Percentiles rank a stretch among this genome's conserved stretches.
Evolutionary conservation across 331 rosid species (phyloP).

Genomic region (Malus hybrid): DNA sequence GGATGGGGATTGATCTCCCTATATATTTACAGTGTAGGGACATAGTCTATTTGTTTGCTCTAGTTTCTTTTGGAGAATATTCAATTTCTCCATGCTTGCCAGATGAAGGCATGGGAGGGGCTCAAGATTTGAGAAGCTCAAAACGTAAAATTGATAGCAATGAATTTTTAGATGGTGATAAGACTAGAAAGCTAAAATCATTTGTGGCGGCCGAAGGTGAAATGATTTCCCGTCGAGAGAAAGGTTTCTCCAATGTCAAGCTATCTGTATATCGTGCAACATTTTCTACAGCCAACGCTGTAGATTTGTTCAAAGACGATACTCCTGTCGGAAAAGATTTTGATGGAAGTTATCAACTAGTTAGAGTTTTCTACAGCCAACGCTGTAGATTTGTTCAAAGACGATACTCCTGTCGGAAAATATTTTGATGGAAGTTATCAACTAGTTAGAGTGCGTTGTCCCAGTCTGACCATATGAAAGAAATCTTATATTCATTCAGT

Average conservation of each 20-base stretch:
- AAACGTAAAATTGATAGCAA: constrained; percentile 60
- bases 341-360: constrained; percentile 22
- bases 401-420: constrained; percentile 24
- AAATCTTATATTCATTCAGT: too few relatives aligned
- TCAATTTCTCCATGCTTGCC: constrained; percentile 70
- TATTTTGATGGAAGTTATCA: constrained; percentile 21
- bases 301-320: constrained; percentile 46
- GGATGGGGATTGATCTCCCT: constrained; percentile 49
- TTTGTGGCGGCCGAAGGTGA: constrained; percentile 65
- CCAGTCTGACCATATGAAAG: too few relatives aligned
- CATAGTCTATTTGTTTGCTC: constrained; percentile 69
- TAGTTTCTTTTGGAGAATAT: constrained; percentile 64
- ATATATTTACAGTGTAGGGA: constrained; percentile 84
- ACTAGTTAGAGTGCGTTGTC: background rate
- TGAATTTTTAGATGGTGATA: constrained; percentile 40
- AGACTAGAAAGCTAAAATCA: constrained; percentile 54
- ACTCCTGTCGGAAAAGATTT: constrained; percentile 22
- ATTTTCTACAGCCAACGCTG: constrained; percentile 45
- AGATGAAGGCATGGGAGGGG: constrained; percentile 81
- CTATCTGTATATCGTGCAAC: constrained; percentile 35
- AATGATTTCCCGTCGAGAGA: constrained; percentile 83
- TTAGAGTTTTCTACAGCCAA: constrained; percentile 38
- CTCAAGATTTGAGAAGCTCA: constrained; percentile 63
- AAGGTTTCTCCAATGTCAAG: constrained; percentile 82
- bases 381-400: constrained; percentile 47